Evolutionary conservation across 148 eudicot genomes (phyloP).

Genomic region (Camellia sinensis): DNA sequence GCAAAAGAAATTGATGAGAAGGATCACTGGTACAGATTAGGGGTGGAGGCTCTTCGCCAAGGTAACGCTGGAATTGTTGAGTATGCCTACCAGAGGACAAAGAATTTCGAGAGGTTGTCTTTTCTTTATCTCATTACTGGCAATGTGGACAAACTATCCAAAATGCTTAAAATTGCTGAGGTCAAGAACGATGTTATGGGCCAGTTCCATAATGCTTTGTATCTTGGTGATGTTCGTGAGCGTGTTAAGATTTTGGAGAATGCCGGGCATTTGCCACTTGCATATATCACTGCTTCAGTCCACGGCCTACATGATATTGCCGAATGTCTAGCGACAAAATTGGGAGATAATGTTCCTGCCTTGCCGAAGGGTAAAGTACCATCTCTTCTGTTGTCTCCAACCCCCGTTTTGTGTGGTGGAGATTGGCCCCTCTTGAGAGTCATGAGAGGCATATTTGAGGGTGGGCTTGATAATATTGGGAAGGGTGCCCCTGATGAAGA

Average conservation of each 20-base stretch:
- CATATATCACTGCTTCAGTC: slow-evolving; percentile 65
- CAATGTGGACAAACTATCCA: slow-evolving; percentile 54
- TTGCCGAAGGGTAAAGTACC: slow-evolving; percentile 51
- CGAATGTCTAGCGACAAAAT: slow-evolving; percentile 51
- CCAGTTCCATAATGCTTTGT: slow-evolving; percentile 75
- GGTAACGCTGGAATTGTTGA: slow-evolving; percentile 78
- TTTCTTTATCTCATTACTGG: slow-evolving; percentile 75
- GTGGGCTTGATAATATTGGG: slow-evolving; percentile 49
- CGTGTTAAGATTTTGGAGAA: slow-evolving; percentile 68
- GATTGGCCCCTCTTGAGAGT: slow-evolving; percentile 81
- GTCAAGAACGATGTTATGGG: slow-evolving; percentile 80
- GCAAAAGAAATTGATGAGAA: slow-evolving; percentile 82
- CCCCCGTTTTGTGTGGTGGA: slow-evolving; percentile 55
- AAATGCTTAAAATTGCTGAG: slow-evolving; percentile 83
- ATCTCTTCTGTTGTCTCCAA: slow-evolving; percentile 61
- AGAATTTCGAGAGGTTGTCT: slow-evolving; percentile 73
- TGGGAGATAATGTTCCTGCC: slow-evolving; percentile 59
- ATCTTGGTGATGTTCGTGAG: slow-evolving; percentile 66
- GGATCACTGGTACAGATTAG: slow-evolving; percentile 77
- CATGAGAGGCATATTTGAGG: slow-evolving; percentile 64
- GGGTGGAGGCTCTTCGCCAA: slow-evolving; percentile 85
- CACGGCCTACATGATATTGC: slow-evolving; percentile 63
- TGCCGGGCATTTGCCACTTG: slow-evolving; percentile 73
- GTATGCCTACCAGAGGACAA: slow-evolving; percentile 75
- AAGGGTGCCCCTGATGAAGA: slow-evolving; percentile 49